Evolutionary conservation across 2,329 filamentous ascomycete species (phyloP).

Genomic region (Furcasterigmium furcatum): DNA sequence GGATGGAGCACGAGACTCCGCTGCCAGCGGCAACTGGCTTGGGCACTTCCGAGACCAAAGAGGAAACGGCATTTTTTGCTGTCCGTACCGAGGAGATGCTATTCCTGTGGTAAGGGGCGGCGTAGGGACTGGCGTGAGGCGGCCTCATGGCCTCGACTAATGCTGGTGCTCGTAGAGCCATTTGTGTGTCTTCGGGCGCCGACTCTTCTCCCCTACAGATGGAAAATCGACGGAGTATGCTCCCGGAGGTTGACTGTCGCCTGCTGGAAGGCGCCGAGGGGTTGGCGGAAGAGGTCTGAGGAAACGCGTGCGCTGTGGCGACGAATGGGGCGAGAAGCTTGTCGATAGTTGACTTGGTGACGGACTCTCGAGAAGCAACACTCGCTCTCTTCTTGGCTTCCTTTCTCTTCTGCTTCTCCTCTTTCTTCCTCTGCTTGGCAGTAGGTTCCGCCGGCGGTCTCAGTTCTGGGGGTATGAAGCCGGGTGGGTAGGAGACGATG

Average conservation of each 20-base stretch:
- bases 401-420: neutral
- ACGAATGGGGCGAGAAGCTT: conserved; percentile 2
- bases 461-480: conserved; percentile 42
- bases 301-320: neutral
- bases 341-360: neutral
- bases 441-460: conserved; percentile 32
- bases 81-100: conserved; percentile 49
- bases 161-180: neutral
- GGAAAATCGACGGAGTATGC: conserved; percentile 1
- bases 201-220: neutral
- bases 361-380: neutral
- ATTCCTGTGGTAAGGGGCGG: conserved; percentile 34
- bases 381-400: neutral
- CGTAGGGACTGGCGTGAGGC: conserved; percentile 16
- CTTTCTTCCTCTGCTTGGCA: conserved; percentile 24
- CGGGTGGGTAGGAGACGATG: conserved; percentile 36
- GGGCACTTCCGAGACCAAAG: conserved; percentile 50
- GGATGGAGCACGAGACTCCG: conserved; percentile 70
- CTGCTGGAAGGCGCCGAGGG: neutral
- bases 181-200: neutral
- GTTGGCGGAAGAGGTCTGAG: neutral
- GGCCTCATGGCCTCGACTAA: conserved; percentile 10
- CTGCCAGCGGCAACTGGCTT: conserved; percentile 79
- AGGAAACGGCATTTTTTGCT: conserved; percentile 47
- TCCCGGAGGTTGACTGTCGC: neutral